phyloP scores from a whole-genome alignment of 2,329 filamentous ascomycete genomes.

The Lachnellula cervina region DNA sequence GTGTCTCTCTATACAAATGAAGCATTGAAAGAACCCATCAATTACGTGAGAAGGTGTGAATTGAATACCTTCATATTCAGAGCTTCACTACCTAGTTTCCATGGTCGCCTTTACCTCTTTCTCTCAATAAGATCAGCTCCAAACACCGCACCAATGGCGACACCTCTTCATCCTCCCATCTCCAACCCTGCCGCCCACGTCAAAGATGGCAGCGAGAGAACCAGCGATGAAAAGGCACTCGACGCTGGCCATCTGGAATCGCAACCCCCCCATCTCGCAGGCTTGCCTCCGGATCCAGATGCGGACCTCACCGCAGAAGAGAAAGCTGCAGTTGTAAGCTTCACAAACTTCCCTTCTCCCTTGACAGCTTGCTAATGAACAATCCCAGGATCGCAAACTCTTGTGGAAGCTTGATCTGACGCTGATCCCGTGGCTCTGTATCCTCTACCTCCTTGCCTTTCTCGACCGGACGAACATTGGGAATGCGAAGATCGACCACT shows the following conservation, averaged over 20 bases:
- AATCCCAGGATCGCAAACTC: slow-evolving; percentile 54
- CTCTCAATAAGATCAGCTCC: not conserved
- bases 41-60: too few relatives aligned
- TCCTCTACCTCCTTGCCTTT: slow-evolving; percentile 71
- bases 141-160: not conserved
- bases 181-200: not conserved
- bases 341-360: not conserved
- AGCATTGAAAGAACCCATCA: too few relatives aligned
- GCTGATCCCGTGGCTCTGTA: slow-evolving; percentile 64
- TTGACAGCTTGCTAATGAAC: slow-evolving; percentile 1
- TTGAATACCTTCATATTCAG: too few relatives aligned
- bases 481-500: slow-evolving; percentile 59
- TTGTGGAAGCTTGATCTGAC: slow-evolving; percentile 57
- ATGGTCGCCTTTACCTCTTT: too few relatives aligned
- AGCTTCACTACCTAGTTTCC: too few relatives aligned
- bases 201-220: not conserved
- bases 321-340: slow-evolving; percentile 52
- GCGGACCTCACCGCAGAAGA: slow-evolving; percentile 61
- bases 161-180: not conserved
- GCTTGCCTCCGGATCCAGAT: slow-evolving; percentile 48
- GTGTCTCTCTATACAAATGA: too few relatives aligned
- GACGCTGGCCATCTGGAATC: not conserved
- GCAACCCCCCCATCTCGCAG: not conserved
- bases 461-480: slow-evolving; percentile 77
- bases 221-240: slow-evolving; percentile 11